Base-by-base conservation (phyloP, 1,284 basidiomycete species). In the Cutaneotrichosporon sp. region DNA sequence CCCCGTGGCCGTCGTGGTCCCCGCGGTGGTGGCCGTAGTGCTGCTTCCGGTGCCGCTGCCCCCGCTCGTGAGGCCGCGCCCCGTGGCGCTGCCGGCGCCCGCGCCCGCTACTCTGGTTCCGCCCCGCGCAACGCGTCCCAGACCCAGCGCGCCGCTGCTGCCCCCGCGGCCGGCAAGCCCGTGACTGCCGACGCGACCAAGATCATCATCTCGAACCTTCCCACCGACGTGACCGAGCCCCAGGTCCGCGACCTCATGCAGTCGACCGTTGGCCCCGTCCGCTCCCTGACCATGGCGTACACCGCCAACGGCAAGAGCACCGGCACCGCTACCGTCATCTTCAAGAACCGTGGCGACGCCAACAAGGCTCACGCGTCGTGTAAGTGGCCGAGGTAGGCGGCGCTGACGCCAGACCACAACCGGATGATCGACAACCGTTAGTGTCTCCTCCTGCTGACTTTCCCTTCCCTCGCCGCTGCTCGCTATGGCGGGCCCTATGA, bases 371-470 rank as follows among this genome's bases (percentile, higher is more conserved):
- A 89, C 82, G 84, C 89, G 69, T 87, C 92, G 72, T 99, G 79
- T 81, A 60, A 65, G 78, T 74, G 1, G n/a, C 1, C 49, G 6
- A 54, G 16, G 7, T 7, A 3, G 6, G 31, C 24, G 38, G 51
- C 13, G 31, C 51, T 38, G 20, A 53, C 14, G 29, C 11, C 13
- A 80, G 79, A 98, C 86, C 93, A 99, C 86, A 93, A 94, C 83
- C 89, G 95, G 79, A 89, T 99, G 83, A 95, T 99, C 86, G 95
- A 99, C 88, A 92, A 94, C 84, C 97, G 95, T 98, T 90, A 94
- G 95, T 97, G 88, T 63, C 42, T 45, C 38, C 49, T 58, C 52
- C 52, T 58, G 45, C 60, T 66, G 51, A 65, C 60, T n/a, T 27
- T 9, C 38, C 56, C 31, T 59, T 56, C 45, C 29, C 46, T 54